These are phyloP conservation scores for Claviceps sp. DNA, from an alignment of 2,329 filamentous ascomycete species.

Conservation along the genomic window DNA sequence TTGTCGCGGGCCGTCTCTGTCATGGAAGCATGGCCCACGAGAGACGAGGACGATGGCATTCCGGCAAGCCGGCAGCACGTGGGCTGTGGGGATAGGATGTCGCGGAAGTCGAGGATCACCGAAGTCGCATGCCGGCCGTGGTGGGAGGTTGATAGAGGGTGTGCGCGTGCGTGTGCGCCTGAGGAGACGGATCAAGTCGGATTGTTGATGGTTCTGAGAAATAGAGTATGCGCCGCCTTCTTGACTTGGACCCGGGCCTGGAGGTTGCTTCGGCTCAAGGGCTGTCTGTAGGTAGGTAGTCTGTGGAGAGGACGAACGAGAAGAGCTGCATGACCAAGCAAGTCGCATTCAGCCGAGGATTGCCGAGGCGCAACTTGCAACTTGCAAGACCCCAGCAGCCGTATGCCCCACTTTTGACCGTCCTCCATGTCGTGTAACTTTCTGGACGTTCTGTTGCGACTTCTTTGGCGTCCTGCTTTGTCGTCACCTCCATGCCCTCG, in stretches of 20 bases:
- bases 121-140: conserved; percentile 5
- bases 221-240: background rate
- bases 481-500: background rate
- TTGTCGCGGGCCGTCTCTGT: conserved; percentile 32
- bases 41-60: conserved; percentile 42
- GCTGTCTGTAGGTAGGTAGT: too few species aligned
- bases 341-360: conserved; percentile 7
- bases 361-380: conserved; percentile 3
- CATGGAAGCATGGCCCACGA: conserved; percentile 45
- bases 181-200: background rate
- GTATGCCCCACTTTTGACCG: background rate
- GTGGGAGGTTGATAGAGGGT: background rate
- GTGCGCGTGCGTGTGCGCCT: background rate
- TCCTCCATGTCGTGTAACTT: too few species aligned
- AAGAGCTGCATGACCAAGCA: background rate
- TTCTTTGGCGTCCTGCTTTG: too few species aligned
- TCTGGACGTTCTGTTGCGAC: too few species aligned
- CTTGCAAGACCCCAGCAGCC: background rate
- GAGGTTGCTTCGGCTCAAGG: conserved; percentile 1
- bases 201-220: background rate
- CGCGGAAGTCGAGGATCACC: conserved; percentile 10
- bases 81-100: background rate
- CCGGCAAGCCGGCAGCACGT: conserved; percentile 13
- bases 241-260: background rate
- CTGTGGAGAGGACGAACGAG: background rate